Evolutionary conservation across 148 eudicot genomes (phyloP).

Genomic region (Talinum fruticosum): DNA sequence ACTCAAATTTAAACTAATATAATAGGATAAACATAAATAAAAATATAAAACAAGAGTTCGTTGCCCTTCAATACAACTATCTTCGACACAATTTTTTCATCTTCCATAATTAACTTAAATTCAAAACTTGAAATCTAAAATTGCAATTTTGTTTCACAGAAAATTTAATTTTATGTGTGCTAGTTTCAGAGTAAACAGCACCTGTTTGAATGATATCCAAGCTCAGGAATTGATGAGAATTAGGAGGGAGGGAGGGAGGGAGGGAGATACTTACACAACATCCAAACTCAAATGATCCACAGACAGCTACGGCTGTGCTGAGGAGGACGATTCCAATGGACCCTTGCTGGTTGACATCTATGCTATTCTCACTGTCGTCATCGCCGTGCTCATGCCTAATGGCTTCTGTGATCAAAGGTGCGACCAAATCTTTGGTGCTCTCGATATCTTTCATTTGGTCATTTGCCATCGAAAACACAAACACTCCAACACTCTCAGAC

Average conservation of each 20-base stretch:
- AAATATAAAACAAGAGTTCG: neutral
- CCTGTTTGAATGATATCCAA: neutral
- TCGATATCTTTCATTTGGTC: neutral
- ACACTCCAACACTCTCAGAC: too few relatives aligned
- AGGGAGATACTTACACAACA: neutral
- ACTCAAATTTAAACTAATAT: too few relatives aligned
- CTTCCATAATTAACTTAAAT: neutral
- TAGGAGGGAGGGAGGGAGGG: too few relatives aligned
- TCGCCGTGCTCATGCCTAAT: neutral
- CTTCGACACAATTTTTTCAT: neutral
- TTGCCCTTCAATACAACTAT: neutral
- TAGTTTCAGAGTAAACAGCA: too few relatives aligned
- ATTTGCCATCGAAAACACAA: neutral
- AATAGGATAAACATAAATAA: constrained; percentile 5
- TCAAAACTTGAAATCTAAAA: neutral
- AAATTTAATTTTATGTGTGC: too few relatives aligned
- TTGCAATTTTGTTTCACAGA: too few relatives aligned
- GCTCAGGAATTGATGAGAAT: neutral
- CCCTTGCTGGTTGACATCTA: neutral
- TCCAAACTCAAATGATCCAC: constrained; percentile 9
- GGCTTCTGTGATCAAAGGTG: neutral
- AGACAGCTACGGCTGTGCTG: constrained; percentile 3
- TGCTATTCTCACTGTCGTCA: neutral
- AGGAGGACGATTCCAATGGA: constrained; percentile 1
- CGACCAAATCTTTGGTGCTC: neutral